Conservation (phyloP, 768 basidiomycete species). For the Russula griseocarnosa region DNA sequence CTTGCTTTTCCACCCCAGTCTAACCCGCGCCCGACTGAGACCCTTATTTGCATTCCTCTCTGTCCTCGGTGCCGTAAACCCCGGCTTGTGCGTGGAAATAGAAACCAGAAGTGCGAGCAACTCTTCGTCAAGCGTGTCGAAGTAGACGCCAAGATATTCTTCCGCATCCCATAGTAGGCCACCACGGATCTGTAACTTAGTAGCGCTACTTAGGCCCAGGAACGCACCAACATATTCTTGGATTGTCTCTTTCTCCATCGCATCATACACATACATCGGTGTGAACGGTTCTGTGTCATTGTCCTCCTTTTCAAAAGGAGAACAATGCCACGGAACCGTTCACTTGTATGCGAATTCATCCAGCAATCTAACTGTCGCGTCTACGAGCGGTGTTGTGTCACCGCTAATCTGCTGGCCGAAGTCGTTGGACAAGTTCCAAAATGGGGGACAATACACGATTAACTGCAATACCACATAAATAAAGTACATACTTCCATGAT, state of each 20-base stretch:
- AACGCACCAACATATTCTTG: conserved; percentile 80
- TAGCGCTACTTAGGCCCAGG: too few species aligned
- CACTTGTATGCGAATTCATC: conserved; percentile 61
- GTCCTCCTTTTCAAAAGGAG: too few species aligned
- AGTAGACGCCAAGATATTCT: conserved; percentile 93
- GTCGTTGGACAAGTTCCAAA: conserved; percentile 43
- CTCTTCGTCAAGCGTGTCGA: conserved; percentile 94
- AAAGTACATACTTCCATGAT: conserved; percentile 96
- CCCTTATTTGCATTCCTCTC: conserved; percentile 46
- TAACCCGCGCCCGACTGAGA: conserved; percentile 65
- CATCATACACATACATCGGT: conserved; percentile 83
- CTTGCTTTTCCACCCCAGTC: conserved; percentile 88
- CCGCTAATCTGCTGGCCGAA: conserved; percentile 29
- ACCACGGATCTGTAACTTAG: not conserved
- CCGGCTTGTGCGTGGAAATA: conserved; percentile 39
- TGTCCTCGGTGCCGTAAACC: conserved; percentile 32
- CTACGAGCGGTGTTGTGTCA: conserved; percentile 51
- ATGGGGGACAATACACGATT: conserved; percentile 84
- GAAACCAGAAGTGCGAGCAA: conserved; percentile 59
- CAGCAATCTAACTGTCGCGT: conserved; percentile 69
- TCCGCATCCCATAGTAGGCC: conserved; percentile 78
- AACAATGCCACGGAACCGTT: too few species aligned
- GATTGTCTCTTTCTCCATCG: conserved; percentile 92
- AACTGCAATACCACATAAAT: conserved; percentile 92
- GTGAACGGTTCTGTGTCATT: conserved; percentile 67